Evolutionary conservation across 768 basidiomycete species (phyloP).

Genomic region (Kwoniella heveanensis): DNA sequence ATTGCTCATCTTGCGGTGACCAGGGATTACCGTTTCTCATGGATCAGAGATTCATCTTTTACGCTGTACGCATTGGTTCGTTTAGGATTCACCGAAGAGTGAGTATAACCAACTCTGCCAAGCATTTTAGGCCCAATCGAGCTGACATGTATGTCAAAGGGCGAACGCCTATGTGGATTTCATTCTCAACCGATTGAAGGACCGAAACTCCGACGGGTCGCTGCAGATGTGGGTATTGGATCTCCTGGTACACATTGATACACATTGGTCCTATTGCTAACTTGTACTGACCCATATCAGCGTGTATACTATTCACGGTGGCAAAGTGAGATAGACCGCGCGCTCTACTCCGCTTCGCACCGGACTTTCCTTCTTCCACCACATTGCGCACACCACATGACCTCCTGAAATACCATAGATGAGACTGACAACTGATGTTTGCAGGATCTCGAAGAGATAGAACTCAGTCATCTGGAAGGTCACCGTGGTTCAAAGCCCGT

Average conservation of each 20-base stretch:
- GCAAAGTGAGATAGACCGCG: constrained; percentile 60
- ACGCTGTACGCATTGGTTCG: constrained; percentile 91
- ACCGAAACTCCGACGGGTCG: constrained; percentile 84
- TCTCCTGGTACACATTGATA: neutral
- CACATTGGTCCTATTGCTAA: neutral
- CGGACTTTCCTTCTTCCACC: neutral
- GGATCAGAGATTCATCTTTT: constrained; percentile 93
- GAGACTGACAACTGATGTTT: too few species aligned
- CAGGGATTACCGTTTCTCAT: constrained; percentile 56
- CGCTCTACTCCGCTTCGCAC: too few species aligned
- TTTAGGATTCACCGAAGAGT: constrained; percentile 93
- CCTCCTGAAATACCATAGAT: too few species aligned
- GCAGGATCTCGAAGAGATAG: constrained; percentile 74
- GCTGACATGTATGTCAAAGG: constrained; percentile 2
- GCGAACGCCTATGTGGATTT: constrained; percentile 81
- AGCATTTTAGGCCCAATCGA: too few species aligned
- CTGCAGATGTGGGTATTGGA: constrained; percentile 73
- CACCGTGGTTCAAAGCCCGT: constrained; percentile 58
- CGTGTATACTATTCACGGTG: constrained; percentile 80
- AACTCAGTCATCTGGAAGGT: constrained; percentile 80
- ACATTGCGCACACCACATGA: too few species aligned
- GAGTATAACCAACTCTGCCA: constrained; percentile 30
- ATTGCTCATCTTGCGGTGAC: neutral
- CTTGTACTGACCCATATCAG: constrained; percentile 14
- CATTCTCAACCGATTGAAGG: constrained; percentile 76